These are phyloP conservation scores for Rhinocladiella mackenziei DNA, from an alignment of 2,329 filamentous ascomycete species.

Conservation along the genomic window DNA sequence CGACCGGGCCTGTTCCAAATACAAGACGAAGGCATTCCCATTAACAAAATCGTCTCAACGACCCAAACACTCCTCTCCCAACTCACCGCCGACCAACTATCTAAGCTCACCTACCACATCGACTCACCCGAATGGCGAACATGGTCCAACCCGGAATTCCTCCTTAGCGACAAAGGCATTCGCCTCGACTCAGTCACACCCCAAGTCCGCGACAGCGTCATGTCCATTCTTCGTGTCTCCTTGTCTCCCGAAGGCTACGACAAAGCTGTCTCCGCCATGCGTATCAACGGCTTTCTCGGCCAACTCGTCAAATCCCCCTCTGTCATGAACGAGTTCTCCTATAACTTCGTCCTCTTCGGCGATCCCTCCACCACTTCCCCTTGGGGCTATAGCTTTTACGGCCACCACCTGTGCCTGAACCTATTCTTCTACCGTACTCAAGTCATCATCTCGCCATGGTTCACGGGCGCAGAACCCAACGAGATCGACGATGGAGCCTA, in stretches of 20 bases:
- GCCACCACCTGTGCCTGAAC: constrained; percentile 72
- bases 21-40: constrained; percentile 62
- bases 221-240: constrained; percentile 54
- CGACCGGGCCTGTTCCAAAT: constrained; percentile 53
- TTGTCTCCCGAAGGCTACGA: constrained; percentile 67
- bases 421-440: constrained; percentile 63
- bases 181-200: constrained; percentile 61
- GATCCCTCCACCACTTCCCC: constrained; percentile 53
- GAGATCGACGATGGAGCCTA: constrained; percentile 63
- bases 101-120: constrained; percentile 56
- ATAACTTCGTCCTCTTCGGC: constrained; percentile 72
- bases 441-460: constrained; percentile 68
- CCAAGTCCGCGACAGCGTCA: constrained; percentile 47
- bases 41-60: constrained; percentile 53
- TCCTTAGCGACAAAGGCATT: constrained; percentile 64
- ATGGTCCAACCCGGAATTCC: constrained; percentile 69
- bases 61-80: constrained; percentile 46
- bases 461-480: constrained; percentile 77
- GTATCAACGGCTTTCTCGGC: constrained; percentile 70
- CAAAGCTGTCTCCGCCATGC: constrained; percentile 67
- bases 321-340: constrained; percentile 70
- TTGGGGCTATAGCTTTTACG: constrained; percentile 73
- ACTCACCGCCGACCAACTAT: constrained; percentile 49
- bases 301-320: constrained; percentile 58
- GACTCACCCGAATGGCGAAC: constrained; percentile 69